Conservation (phyloP, 1,284 basidiomycete species). For the Cyathus pygmaeus region DNA sequence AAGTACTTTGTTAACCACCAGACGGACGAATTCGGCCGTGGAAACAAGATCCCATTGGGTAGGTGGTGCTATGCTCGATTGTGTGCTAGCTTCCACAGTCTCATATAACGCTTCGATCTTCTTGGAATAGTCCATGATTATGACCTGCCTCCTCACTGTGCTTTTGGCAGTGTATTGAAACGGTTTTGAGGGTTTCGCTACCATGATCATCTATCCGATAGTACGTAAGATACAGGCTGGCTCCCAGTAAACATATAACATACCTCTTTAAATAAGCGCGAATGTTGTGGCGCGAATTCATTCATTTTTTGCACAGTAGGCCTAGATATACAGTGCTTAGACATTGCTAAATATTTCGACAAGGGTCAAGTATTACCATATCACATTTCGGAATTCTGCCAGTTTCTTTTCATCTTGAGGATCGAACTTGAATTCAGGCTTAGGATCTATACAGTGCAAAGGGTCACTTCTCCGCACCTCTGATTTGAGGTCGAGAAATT, state of each 20-base stretch:
- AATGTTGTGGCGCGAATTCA: constrained; percentile 50
- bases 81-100: constrained; percentile 1
- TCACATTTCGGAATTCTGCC: constrained; percentile 26
- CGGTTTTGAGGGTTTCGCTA: constrained; percentile 33
- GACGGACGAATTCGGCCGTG: constrained; percentile 9
- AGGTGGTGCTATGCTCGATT: constrained; percentile 7
- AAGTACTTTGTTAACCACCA: constrained; percentile 12
- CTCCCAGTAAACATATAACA: neutral
- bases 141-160: constrained; percentile 32
- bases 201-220: constrained; percentile 45
- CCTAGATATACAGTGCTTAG: constrained; percentile 26
- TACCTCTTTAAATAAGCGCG: constrained; percentile 53
- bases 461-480: too few relatives aligned
- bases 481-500: too few relatives aligned
- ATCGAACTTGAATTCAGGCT: constrained; percentile 37
- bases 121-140: constrained; percentile 34
- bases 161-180: constrained; percentile 44
- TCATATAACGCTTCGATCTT: constrained; percentile 32
- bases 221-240: neutral
- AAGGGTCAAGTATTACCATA: constrained; percentile 19
- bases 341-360: neutral
- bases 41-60: constrained; percentile 6
- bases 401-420: constrained; percentile 36
- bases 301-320: constrained; percentile 50
- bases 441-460: constrained; percentile 55